Evolutionary conservation across 2,329 filamentous ascomycete species (phyloP), one percentile per base, ranked within the genome.

Genomic region (Pezicula rhizophila): DNA sequence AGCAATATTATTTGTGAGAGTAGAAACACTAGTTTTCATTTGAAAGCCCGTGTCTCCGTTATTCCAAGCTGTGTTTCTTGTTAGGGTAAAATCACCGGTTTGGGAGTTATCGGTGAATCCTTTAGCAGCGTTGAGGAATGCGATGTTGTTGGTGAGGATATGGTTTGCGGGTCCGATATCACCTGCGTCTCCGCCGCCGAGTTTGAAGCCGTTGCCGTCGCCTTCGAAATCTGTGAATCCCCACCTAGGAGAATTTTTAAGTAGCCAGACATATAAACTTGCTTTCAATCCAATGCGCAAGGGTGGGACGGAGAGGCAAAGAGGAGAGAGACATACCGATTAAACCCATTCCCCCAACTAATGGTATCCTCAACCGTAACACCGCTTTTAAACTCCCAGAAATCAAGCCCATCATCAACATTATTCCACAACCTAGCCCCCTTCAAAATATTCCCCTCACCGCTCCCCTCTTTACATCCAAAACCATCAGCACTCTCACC

Each of bases 401-500:
- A 59, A 53, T 74, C 71, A 5, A 74, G 60, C 1, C 73, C 73
- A 46, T 76, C 73, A 35, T 76, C 73, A 6, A 75, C 73, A 28
- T 76, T 76, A 46, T 76, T 67, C 71, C 71, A 76, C 0, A 76
- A 64, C 15, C 73, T 67, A 0, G 71, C 69, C 5, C 70, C 70
- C 25, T 68, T 66, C 6, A 76, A 54, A 1, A 70, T 53, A 45
- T 76, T 76, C 8, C 73, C 73, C 17, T 66, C 65, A 3, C 73
- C 73, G 1, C 59, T 64, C 6, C 74, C 73, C 40, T 70, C 67
- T 57, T 76, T 76, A 57, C 67, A 70, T 2, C 67, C 73, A 40
- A 76, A 72, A 1, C 73, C 73, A 46, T 76, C 73, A 8, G 74
- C 73, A 35, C 68, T 72, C 58, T 76, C 73, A 12, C 73, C 73